Conservation (phyloP, 305 asterid genomes). For the Solanum hybrid region DNA sequence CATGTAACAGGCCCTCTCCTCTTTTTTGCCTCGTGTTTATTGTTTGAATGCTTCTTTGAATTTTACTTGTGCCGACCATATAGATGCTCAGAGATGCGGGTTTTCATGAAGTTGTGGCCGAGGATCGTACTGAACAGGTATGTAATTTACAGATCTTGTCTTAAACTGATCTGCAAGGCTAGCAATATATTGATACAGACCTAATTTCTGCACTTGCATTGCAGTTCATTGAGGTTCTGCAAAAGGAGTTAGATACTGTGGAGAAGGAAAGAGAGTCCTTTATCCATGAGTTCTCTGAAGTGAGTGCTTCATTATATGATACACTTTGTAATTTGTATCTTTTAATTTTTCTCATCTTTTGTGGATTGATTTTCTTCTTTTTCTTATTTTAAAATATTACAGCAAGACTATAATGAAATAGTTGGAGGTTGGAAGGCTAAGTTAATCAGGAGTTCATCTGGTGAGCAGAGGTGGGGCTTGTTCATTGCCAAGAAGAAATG, state of each 20-base stretch:
- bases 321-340: neutral
- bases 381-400: slow-evolving; percentile 1
- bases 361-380: neutral
- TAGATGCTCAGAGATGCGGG: slow-evolving; percentile 96
- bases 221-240: slow-evolving; percentile 72
- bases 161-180: neutral
- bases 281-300: slow-evolving; percentile 75
- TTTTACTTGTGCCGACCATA: neutral
- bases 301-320: slow-evolving; percentile 17
- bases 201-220: slow-evolving; percentile 8
- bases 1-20: neutral
- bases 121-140: slow-evolving; percentile 93
- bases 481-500: no score
- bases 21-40: neutral
- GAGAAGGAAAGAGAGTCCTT: slow-evolving; percentile 73
- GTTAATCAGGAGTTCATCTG: no score
- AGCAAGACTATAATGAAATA: slow-evolving; percentile 88
- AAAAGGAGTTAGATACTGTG: slow-evolving; percentile 59
- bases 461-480: no score
- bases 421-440: slow-evolving; percentile 76
- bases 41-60: neutral
- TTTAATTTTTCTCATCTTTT: neutral
- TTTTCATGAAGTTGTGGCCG: slow-evolving; percentile 68
- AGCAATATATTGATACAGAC: neutral
- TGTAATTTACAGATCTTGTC: neutral